phyloP scores from a whole-genome alignment of 371 early-diverging fungal genomes.

The Nosema bombycis region DNA sequence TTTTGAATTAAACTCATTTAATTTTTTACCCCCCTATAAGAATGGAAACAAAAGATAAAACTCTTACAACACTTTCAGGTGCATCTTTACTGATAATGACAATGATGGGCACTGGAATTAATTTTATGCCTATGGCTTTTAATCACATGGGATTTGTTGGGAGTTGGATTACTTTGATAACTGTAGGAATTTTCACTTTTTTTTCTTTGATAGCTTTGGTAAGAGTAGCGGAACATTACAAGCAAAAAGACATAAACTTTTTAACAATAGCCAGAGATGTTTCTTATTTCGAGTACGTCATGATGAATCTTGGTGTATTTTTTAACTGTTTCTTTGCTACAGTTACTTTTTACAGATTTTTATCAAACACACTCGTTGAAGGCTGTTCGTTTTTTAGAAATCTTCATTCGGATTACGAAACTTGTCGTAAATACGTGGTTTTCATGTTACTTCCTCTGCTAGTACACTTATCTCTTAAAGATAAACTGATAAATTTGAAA shows the following conservation, averaged over 20 bases:
- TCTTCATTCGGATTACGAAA: slow-evolving; percentile 3
- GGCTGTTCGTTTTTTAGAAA: slow-evolving; percentile 4
- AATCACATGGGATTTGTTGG: slow-evolving; percentile 53
- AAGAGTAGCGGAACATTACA: not conserved
- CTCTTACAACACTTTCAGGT: slow-evolving; percentile 38
- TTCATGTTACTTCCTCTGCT: slow-evolving; percentile 5
- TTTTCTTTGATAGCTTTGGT: slow-evolving; percentile 56
- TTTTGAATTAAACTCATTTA: no score
- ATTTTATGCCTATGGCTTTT: slow-evolving; percentile 58
- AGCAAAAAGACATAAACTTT: not conserved
- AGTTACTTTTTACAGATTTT: slow-evolving; percentile 38
- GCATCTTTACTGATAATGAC: slow-evolving; percentile 56
- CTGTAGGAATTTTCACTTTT: slow-evolving; percentile 45
- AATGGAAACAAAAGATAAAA: not conserved
- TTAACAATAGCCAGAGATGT: not conserved
- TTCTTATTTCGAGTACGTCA: not conserved
- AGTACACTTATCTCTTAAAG: slow-evolving; percentile 33
- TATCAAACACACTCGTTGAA: slow-evolving; percentile 22
- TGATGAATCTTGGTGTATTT: slow-evolving; percentile 28
- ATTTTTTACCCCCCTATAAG: not conserved
- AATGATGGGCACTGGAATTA: slow-evolving; percentile 62
- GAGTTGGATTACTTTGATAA: slow-evolving; percentile 36
- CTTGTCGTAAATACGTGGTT: slow-evolving; percentile 15
- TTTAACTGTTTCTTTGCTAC: slow-evolving; percentile 39
- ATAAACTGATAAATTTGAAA: slow-evolving; percentile 18